Evolutionary conservation across 495 filamentous ascomycete species (phyloP).

Genomic region (Penicillium argentinense): DNA sequence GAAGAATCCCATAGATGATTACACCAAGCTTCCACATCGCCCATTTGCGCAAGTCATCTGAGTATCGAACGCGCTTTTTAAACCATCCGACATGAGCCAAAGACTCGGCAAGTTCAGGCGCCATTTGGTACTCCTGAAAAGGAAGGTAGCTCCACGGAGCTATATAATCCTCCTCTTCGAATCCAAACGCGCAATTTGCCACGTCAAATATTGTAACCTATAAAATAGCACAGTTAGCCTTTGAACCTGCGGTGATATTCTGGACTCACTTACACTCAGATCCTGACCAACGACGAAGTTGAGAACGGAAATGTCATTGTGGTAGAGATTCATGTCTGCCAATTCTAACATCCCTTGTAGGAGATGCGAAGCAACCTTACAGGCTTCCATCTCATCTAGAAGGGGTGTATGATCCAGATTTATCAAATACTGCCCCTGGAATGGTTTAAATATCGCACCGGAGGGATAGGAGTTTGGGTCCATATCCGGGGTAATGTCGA

Average conservation of each 20-base stretch:
- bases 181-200: conserved; percentile 14
- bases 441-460: conserved; percentile 9
- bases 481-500: conserved; percentile 16
- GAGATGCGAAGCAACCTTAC: conserved; percentile 28
- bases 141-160: not conserved
- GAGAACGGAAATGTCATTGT: conserved; percentile 23
- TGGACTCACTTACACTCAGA: conserved; percentile 19
- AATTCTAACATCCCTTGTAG: conserved; percentile 22
- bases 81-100: not conserved
- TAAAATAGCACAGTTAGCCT: not conserved
- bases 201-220: conserved; percentile 21
- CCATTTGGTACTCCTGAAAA: conserved; percentile 25
- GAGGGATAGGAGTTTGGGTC: conserved; percentile 1
- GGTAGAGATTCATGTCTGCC: conserved; percentile 24
- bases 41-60: conserved; percentile 8
- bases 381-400: conserved; percentile 20
- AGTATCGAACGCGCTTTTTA: not conserved
- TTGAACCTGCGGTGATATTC: not conserved
- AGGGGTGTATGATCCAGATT: conserved; percentile 6
- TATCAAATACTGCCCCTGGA: conserved; percentile 17
- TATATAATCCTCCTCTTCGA: conserved; percentile 10
- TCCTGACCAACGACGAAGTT: conserved; percentile 27
- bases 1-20: conserved; percentile 21
- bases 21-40: conserved; percentile 24
- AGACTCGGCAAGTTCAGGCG: conserved; percentile 19